phyloP scores from a whole-genome alignment of 805 yeast species.

The Candida nitratophila region DNA sequence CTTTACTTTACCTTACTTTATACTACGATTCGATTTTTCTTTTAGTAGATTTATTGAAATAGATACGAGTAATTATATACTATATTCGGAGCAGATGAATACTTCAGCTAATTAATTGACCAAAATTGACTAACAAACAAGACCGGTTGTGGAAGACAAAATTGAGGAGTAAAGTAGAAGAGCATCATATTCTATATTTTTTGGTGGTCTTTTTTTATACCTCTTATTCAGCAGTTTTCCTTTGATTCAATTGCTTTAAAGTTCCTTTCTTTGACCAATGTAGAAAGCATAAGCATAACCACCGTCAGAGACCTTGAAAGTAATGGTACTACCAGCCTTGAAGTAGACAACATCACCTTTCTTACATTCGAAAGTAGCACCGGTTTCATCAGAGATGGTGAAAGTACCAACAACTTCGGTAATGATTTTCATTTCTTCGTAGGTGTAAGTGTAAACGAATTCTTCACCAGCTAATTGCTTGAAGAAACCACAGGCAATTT shows the following conservation, averaged over 20 bases:
- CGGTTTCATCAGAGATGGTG: conserved; percentile 54
- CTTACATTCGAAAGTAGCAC: conserved; percentile 45
- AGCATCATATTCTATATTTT: too few species aligned
- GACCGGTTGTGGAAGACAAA: too few species aligned
- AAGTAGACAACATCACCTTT: conserved; percentile 65
- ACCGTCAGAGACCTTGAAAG: conserved; percentile 46
- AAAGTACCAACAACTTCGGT: conserved; percentile 59
- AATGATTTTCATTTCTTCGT: conserved; percentile 64
- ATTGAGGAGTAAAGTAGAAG: too few species aligned
- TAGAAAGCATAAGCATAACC: conserved; percentile 53
- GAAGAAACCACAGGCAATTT: conserved; percentile 62
- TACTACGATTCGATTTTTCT: too few species aligned
- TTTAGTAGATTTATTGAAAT: too few species aligned
- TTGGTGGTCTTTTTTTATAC: too few species aligned
- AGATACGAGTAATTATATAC: too few species aligned
- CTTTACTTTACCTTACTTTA: too few species aligned
- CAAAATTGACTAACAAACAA: too few species aligned
- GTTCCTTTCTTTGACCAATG: conserved; percentile 43
- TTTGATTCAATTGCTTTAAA: conserved; percentile 5
- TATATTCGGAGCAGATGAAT: too few species aligned
- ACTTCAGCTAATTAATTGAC: too few species aligned
- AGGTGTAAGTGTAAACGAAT: conserved; percentile 51
- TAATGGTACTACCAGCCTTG: conserved; percentile 56
- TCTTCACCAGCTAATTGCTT: conserved; percentile 60
- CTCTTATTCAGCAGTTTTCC: too few species aligned